Base-by-base conservation (phyloP, 2,329 filamentous ascomycete genomes). In the Ophidiomyces ophidiicola region DNA sequence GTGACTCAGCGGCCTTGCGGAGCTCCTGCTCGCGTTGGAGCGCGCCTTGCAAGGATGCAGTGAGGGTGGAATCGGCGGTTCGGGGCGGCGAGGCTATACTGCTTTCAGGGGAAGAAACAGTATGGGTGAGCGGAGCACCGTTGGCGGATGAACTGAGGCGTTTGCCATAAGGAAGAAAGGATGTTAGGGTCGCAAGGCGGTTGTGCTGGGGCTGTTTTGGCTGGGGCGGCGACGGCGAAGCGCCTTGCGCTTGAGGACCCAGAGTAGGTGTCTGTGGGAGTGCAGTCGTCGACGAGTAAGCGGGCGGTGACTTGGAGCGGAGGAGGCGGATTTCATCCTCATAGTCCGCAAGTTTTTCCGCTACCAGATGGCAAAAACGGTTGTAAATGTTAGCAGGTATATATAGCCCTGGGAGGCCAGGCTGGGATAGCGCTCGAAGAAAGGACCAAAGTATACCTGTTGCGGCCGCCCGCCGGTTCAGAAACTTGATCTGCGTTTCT, bases 291-390 rank as follows among this genome's bases (percentile, higher is more conserved):
- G 40, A 48, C 45, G 6, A 51, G 43, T 20, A 46, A 49, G 21
- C 50, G 45, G 11, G 50, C 34, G 50, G 44, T 10, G 48, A 34
- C 49, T 59, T 52, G 21, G 56, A 49, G 51, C 58, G 59, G 21
- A 78, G 60, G 36, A 60, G 62, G 39, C 65, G 70, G 17, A 78
- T 60, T 52, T 78, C 71, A 47, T 77, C 72, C 62, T 78, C 74
- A 56, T 77, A 78, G 54, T 76, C 70, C 50, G 72, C 71, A 46
- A 76, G 67, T 54, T 65, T 74, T 48, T 69, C 66, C 34, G 67
- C 71, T 72, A 49, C 47, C n/a, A 6, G 20, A 20, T n/a, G 25
- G n/a, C n/a, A n/a, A n/a, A n/a, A n/a, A n/a, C n/a, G n/a, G n/a
- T n/a, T n/a, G n/a, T n/a, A n/a, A n/a, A n/a, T n/a, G n/a, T n/a